Conservation (phyloP, 1,139 yeast species). For the Hyphopichia fennica region DNA sequence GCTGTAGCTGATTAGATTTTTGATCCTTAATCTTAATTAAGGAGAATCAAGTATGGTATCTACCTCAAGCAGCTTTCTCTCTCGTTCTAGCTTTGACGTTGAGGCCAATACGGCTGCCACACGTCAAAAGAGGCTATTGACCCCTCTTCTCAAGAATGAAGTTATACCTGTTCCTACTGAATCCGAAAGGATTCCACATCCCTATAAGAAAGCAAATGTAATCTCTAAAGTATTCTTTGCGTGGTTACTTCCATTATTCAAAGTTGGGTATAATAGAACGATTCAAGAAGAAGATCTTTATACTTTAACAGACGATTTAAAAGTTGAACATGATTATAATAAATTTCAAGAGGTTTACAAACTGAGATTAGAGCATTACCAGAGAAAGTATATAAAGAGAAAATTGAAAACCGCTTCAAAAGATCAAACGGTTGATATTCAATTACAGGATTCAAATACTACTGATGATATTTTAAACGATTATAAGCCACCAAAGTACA, state of each 20-base stretch:
- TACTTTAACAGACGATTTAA: constrained; percentile 28
- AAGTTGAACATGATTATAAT: constrained; percentile 4
- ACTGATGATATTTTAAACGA: too few relatives aligned
- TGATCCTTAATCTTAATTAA: too few relatives aligned
- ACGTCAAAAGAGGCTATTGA: constrained; percentile 2
- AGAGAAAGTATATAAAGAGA: constrained; percentile 15
- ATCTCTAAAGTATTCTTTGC: constrained; percentile 35
- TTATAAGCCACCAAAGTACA: too few relatives aligned
- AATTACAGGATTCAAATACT: constrained; percentile 16
- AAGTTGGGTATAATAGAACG: constrained; percentile 46
- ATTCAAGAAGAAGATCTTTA: constrained; percentile 39
- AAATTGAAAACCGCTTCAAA: constrained; percentile 7
- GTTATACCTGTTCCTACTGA: constrained; percentile 28
- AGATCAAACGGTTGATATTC: constrained; percentile 10
- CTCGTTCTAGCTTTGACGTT: too few relatives aligned
- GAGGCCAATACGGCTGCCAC: too few relatives aligned
- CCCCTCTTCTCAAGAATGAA: constrained; percentile 10
- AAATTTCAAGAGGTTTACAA: constrained; percentile 9
- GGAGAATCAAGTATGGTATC: too few relatives aligned
- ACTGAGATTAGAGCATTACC: constrained; percentile 12
- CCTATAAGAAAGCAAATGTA: constrained; percentile 22
- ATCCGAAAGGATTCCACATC: constrained; percentile 34
- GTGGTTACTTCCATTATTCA: constrained; percentile 43
- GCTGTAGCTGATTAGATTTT: too few relatives aligned
- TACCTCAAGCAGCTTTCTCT: too few relatives aligned